A percentile compares a stretch with the other conserved stretches of the same genome.
These are phyloP conservation scores for Chlorella sp. DNA, from an alignment of 139 green algal species.

Conservation along the genomic window DNA sequence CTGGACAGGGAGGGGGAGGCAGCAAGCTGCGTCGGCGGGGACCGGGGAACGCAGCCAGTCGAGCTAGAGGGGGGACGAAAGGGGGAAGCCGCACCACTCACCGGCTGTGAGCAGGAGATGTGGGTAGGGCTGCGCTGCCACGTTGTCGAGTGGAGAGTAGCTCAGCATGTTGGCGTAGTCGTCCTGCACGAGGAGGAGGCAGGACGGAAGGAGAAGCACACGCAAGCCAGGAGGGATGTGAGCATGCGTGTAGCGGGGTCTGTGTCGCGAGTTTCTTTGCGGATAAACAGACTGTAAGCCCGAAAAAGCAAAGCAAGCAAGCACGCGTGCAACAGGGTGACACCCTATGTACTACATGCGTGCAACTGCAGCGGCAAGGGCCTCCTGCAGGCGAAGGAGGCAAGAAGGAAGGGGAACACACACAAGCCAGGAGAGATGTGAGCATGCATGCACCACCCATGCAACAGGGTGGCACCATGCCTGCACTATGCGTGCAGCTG, in stretches of 20 bases:
- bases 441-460: background rate
- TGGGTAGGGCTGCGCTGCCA: constrained; percentile 74
- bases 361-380: no score
- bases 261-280: no score
- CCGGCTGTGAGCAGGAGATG: constrained; percentile 66
- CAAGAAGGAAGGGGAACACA: background rate
- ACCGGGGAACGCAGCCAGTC: no score
- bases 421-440: background rate
- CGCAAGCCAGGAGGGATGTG: background rate
- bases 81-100: background rate
- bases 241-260: background rate
- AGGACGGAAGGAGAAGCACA: background rate
- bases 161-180: constrained; percentile 85
- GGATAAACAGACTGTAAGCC: no score
- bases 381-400: constrained; percentile 8
- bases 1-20: no score
- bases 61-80: background rate
- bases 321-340: no score
- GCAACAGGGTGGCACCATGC: no score
- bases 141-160: constrained; percentile 91
- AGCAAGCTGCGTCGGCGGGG: no score
- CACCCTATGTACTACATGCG: no score
- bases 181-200: background rate
- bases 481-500: no score
- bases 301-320: no score